Evolutionary conservation across 345 rosid species (phyloP), one percentile per base, ranked within the genome.

Genomic region (Aethionema arabicum): DNA sequence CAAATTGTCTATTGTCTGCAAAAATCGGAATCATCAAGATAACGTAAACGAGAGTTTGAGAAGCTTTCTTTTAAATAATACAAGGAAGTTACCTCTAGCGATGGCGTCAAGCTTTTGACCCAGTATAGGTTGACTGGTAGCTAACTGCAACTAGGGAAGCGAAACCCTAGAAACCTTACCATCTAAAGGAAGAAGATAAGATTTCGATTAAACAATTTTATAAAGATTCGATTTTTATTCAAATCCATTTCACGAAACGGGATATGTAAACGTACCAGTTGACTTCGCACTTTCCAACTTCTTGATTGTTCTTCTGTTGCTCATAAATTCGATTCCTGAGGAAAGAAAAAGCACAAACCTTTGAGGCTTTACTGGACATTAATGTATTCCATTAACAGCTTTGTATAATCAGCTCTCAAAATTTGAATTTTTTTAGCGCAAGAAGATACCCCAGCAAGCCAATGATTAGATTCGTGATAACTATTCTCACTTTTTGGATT

Each of bases 401-500:
- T 21, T 58, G 38, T 35, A 35, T 55, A 41, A 33, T 27, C 63
- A 14, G 15, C 64, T 49, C 64, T 70, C 52, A 56, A 65, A 65
- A 9, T 52, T 72, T 72, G 31, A 33, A 71, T 14, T 48, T 54
- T 13, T 7, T 1, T 37, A 61, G 69, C 40, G 41, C 15, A 37
- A 52, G 75, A 71, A 71, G 50, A 64, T 30, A 41, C 50, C 50
- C 65, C 2, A 10, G 11, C 40, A 33, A 50, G 11, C 14, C 31
- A 62, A 50, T 63, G 69, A 61, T 46, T 61, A 69, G 74, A 64
- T 70, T 70, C 74, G 33, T 60, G 44, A n/a, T 12, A 36, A 56
- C 11, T 66, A 35, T 64, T 51, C 55, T 41, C 47, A 56, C 60
- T 61, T 46, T 68, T 14, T 57, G 30, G 6, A 12, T 46, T 69